Evolutionary conservation across 164 flowering plant species (phyloP).

Genomic region (Cinnamomum chago): DNA sequence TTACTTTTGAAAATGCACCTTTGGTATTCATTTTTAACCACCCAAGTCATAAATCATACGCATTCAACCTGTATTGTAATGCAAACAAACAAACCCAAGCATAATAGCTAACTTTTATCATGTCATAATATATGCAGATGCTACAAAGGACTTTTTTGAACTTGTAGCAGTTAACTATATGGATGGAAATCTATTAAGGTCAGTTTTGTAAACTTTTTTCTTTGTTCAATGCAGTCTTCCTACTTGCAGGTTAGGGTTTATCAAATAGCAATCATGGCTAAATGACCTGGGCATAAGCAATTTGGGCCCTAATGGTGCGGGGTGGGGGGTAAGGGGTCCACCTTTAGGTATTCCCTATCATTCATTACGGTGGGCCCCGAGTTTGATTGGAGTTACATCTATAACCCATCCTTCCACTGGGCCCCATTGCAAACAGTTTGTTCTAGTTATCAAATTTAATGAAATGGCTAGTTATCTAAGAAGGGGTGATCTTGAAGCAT

Average conservation of each 20-base stretch:
- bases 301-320: neutral
- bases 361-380: neutral
- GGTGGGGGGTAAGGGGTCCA: neutral
- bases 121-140: slow-evolving; percentile 44
- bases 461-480: neutral
- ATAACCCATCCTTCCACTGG: neutral
- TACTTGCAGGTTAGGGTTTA: neutral
- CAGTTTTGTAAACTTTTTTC: slow-evolving; percentile 5
- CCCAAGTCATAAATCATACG: too few species aligned
- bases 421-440: neutral
- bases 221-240: neutral
- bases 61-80: too few species aligned
- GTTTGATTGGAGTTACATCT: too few species aligned
- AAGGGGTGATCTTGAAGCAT: neutral
- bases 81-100: too few species aligned
- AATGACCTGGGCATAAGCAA: neutral
- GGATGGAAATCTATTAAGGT: slow-evolving; percentile 32
- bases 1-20: too few species aligned
- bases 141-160: slow-evolving; percentile 54
- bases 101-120: neutral
- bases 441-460: neutral
- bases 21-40: too few species aligned
- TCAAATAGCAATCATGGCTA: neutral
- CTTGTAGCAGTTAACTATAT: slow-evolving; percentile 35
- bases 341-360: neutral